Evolutionary conservation across 2,329 filamentous ascomycete species (phyloP), one percentile per base, ranked within the genome.

Genomic region (Ophioceras dolichostomum): DNA sequence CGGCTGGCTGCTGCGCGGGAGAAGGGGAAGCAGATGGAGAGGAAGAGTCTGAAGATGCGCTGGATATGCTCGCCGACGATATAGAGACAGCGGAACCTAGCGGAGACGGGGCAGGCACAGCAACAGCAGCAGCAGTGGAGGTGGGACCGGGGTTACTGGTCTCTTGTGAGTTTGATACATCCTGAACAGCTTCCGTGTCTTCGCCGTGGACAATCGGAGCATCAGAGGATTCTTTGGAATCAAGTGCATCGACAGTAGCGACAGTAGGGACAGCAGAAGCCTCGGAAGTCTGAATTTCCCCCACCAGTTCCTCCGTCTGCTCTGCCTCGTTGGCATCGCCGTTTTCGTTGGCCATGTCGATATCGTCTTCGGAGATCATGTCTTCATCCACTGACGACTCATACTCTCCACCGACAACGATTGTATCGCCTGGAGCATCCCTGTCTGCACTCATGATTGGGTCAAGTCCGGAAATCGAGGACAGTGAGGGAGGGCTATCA

Each of bases 141-240:
- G 39, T 14, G 29, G 32, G 29, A 32, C 10, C 24, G 14, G 27
- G 18, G 14, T 21, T 30, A 32, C 31, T 31, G 18, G 18, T 22
- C 21, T 26, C 18, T 13, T 8, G 34, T 4, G 27, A 21, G 18
- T 34, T 24, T 29, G 34, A 30, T 36, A 36, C 26, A 34, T 24
- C 38, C 41, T 37, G 36, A 24, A 45, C 41, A 39, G 33, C 34
- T 5, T 33, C 36, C 13, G 18, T 27, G 2, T 17, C 7, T 13
- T 35, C 27, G 12, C 18, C 26, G 14, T 30, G 16, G 14, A 13
- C 16, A 19, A 21, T 30, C 39, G 64, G 62, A 40, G 67, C 69
- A 53, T 69, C 62, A 60, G 68, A 66, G 27, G 58, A 64, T 51
- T 62, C 68, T 47, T 64, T 62, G 56, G 69, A 67, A 46, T 69